phyloP scores from a whole-genome alignment of 2,329 filamentous ascomycete species.

The Fusarium nanum region DNA sequence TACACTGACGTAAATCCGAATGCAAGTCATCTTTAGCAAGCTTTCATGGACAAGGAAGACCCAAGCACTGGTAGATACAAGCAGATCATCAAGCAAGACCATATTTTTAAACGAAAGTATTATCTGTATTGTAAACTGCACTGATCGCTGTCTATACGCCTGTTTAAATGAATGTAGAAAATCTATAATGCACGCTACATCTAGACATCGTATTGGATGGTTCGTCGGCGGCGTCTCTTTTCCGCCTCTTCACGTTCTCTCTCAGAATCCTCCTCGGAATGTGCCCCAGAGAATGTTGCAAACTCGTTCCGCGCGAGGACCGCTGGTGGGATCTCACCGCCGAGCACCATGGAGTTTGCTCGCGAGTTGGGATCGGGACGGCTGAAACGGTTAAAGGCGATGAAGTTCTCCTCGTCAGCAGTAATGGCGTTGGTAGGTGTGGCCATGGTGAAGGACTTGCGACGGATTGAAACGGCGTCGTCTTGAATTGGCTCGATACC shows the following conservation, averaged over 20 bases:
- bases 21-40: too few relatives aligned
- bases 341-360: neutral
- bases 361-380: conserved; percentile 45
- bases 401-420: conserved; percentile 53
- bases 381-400: conserved; percentile 63
- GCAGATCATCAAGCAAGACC: too few relatives aligned
- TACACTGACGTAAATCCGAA: neutral
- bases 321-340: conserved; percentile 3
- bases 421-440: conserved; percentile 55
- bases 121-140: neutral
- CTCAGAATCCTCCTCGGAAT: conserved; percentile 9
- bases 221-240: conserved; percentile 13
- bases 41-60: neutral
- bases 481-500: conserved; percentile 58
- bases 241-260: conserved; percentile 13
- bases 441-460: conserved; percentile 50
- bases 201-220: conserved; percentile 25
- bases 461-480: conserved; percentile 54
- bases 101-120: neutral
- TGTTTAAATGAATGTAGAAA: neutral
- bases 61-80: too few relatives aligned
- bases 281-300: conserved; percentile 23
- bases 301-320: conserved; percentile 16
- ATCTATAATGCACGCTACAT: conserved; percentile 1
- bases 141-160: neutral